Base-by-base conservation (phyloP, 2,329 filamentous ascomycete genomes). In the Chaetomiaceae sp. region DNA sequence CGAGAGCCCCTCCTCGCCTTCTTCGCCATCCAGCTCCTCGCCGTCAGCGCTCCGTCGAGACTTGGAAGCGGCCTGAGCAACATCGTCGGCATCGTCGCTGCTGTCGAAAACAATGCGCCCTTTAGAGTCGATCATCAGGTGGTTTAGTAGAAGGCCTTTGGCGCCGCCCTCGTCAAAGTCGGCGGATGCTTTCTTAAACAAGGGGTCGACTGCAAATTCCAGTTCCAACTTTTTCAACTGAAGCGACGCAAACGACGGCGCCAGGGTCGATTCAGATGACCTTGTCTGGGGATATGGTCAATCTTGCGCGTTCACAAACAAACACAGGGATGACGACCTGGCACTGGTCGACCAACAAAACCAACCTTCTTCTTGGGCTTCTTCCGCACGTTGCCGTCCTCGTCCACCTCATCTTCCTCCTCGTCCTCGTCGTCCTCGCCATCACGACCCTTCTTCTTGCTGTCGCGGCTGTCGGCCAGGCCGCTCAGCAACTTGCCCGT, bases 181-280 rank as follows among this genome's bases (percentile, higher is more conserved):
- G 38, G 93, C 93, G 5, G 92, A 95, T 0, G 92, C 92, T 65
- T 99, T 99, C 66, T 99, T 99, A 79, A 99, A 99, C n/a, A 99
- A 72, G 2, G 93, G 93, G 64, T 99, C 93, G 5, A 99, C 92
- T 0, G 91, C 85, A 59, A 99, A 96, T 64, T 99, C 93, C 39
- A 97, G 78, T 62, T 99, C 93, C 63, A 99, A 91, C 69, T 97
- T 99, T 71, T 99, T 99, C 61, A 97, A 76, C 66, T 96, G 89
- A 48, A 99, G 67, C 16, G 91, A 85, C 37, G 86, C 82, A 67
- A 97, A 97, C 0, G 89, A 93, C 0, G 88, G 85, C 3, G 88
- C 93, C 5, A 99, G 75, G 0, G 93, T 99, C n/a, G 89, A 86
- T 70, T 99, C 93, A 8, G 93, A 91, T 20, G 88, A 91, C 52